phyloP scores from a whole-genome alignment of 1,139 yeast species.

The Zygosaccharomyces sapae region DNA sequence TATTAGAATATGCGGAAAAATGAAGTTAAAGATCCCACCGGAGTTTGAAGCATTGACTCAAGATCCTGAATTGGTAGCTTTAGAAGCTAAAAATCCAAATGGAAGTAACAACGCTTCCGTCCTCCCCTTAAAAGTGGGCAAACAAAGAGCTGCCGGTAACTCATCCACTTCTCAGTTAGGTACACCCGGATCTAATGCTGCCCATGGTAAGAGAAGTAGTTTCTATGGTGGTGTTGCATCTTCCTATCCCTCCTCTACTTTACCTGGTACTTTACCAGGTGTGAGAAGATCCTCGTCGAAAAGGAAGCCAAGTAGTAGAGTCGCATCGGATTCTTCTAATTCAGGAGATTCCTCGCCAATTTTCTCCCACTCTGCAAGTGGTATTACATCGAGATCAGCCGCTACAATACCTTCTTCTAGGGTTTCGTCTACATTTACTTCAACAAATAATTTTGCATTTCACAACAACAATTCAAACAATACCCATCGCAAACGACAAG shows the following conservation, averaged over 20 bases:
- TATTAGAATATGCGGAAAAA: constrained; percentile 19
- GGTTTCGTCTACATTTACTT: constrained; percentile 9
- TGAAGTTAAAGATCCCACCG: constrained; percentile 18
- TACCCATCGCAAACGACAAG: constrained; percentile 1
- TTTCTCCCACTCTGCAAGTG: constrained; percentile 4
- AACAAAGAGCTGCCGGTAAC: constrained; percentile 13
- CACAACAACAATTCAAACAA: neutral
- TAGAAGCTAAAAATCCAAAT: constrained; percentile 7
- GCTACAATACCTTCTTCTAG: constrained; percentile 15
- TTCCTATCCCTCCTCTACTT: constrained; percentile 15
- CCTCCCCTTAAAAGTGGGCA: constrained; percentile 13
- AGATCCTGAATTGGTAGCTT: constrained; percentile 7
- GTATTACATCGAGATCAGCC: neutral
- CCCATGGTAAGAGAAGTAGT: constrained; percentile 24
- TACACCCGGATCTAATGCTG: constrained; percentile 7
- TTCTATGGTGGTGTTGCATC: constrained; percentile 24
- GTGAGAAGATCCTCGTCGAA: constrained; percentile 29
- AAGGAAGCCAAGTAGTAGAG: constrained; percentile 17
- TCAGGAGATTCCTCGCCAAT: constrained; percentile 18
- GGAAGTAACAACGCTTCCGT: constrained; percentile 5
- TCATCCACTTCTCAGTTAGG: constrained; percentile 4
- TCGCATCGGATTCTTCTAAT: constrained; percentile 9
- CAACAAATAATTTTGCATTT: neutral
- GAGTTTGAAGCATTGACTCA: constrained; percentile 10
- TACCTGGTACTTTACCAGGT: constrained; percentile 28